Evolutionary conservation across 805 yeast genomes (phyloP).

Genomic region (Candida chilensis): DNA sequence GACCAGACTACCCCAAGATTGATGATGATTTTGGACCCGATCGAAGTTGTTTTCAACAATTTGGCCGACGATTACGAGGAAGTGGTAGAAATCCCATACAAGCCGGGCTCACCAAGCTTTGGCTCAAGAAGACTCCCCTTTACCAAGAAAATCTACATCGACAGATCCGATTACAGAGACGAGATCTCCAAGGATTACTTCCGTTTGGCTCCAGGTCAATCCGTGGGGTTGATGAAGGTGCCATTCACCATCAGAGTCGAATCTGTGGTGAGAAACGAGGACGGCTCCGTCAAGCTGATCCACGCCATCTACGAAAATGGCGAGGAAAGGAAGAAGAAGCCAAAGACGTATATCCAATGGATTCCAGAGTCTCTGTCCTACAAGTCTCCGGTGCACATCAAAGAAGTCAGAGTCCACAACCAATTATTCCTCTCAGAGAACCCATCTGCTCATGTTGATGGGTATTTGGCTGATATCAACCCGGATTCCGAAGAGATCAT

Average conservation of each 20-base stretch:
- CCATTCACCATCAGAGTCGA: constrained; percentile 74
- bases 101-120: constrained; percentile 73
- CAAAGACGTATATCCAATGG: constrained; percentile 98
- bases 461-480: constrained; percentile 78
- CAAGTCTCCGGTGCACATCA: constrained; percentile 53
- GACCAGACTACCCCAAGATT: constrained; percentile 91
- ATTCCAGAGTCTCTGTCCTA: constrained; percentile 61
- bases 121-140: constrained; percentile 73
- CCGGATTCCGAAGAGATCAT: constrained; percentile 66
- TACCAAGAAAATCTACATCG: constrained; percentile 73
- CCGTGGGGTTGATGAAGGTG: constrained; percentile 90
- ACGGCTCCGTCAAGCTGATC: constrained; percentile 60
- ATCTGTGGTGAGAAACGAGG: constrained; percentile 49
- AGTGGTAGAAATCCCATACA: constrained; percentile 71
- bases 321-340: constrained; percentile 49
- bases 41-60: constrained; percentile 76
- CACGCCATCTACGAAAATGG: constrained; percentile 76
- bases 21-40: constrained; percentile 87
- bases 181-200: constrained; percentile 65
- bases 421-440: constrained; percentile 86
- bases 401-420: constrained; percentile 81
- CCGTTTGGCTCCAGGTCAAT: constrained; percentile 88
- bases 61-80: constrained; percentile 68
- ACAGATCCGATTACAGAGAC: constrained; percentile 79
- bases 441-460: constrained; percentile 83